Percentiles rank a stretch among this genome's conserved stretches.
Evolutionary conservation across 768 basidiomycete species (phyloP).

Genomic region (Suillus luteus): DNA sequence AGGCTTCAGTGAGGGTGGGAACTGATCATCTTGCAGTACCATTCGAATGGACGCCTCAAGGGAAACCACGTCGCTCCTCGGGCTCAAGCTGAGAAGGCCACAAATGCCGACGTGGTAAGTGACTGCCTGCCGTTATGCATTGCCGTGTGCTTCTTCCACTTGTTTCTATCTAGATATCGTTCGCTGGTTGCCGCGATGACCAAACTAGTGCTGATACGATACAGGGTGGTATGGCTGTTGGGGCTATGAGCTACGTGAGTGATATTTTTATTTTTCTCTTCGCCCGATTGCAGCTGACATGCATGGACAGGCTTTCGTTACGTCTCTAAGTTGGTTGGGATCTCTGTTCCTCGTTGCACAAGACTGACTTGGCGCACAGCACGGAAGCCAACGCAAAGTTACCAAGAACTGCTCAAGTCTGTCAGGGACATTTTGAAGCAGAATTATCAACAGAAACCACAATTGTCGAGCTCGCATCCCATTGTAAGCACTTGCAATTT

Average conservation of each 20-base stretch:
- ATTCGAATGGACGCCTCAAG: slow-evolving; percentile 56
- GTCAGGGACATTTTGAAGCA: slow-evolving; percentile 61
- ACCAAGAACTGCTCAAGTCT: slow-evolving; percentile 60
- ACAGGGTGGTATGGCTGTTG: slow-evolving; percentile 62
- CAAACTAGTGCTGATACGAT: slow-evolving; percentile 76
- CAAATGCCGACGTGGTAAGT: slow-evolving; percentile 72
- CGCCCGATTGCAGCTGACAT: slow-evolving; percentile 7
- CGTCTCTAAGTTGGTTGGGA: slow-evolving; percentile 42
- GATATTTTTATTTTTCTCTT: neutral
- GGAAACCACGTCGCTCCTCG: slow-evolving; percentile 41
- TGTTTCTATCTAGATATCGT: slow-evolving; percentile 53
- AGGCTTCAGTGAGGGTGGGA: neutral
- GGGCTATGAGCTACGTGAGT: slow-evolving; percentile 80
- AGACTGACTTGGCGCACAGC: slow-evolving; percentile 26
- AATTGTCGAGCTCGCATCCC: slow-evolving; percentile 71
- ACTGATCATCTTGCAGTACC: slow-evolving; percentile 43
- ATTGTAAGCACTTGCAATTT: slow-evolving; percentile 44
- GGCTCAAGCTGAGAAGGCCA: slow-evolving; percentile 41
- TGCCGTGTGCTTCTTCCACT: neutral
- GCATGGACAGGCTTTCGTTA: slow-evolving; percentile 59
- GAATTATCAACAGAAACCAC: slow-evolving; percentile 69
- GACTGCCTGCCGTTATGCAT: neutral
- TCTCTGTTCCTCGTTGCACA: neutral
- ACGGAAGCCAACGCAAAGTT: slow-evolving; percentile 59
- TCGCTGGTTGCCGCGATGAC: slow-evolving; percentile 69